A percentile compares a stretch with the other conserved stretches of the same genome.
Evolutionary conservation across 73 alveolate species (phyloP).

Genomic region (Paramecium caudatum): DNA sequence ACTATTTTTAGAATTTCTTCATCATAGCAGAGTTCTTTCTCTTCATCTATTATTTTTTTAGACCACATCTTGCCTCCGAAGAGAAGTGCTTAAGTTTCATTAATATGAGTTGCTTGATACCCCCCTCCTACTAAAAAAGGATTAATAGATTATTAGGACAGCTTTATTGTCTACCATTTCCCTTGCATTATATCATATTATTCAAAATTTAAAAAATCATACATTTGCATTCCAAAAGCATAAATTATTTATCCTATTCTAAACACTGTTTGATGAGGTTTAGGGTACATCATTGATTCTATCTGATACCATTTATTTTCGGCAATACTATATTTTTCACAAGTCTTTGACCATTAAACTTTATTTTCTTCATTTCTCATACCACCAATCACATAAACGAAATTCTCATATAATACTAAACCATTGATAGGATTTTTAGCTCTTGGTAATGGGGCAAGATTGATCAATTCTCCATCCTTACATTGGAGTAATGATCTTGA

Average conservation of each 20-base stretch:
- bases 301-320: slow-evolving; percentile 46
- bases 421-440: slow-evolving; percentile 39
- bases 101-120: background rate
- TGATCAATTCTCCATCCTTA: slow-evolving; percentile 18
- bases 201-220: slow-evolving; percentile 4
- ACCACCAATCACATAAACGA: slow-evolving; percentile 32
- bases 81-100: slow-evolving; percentile 20
- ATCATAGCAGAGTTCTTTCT: background rate
- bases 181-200: background rate
- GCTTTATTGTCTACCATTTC: background rate
- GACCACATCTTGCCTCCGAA: slow-evolving; percentile 44
- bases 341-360: background rate
- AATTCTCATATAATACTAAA: background rate
- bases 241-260: background rate
- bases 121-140: slow-evolving; percentile 40
- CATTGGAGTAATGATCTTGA: background rate
- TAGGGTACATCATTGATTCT: background rate
- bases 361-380: background rate
- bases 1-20: slow-evolving; percentile 16
- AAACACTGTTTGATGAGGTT: slow-evolving; percentile 23
- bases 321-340: background rate
- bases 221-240: slow-evolving; percentile 37
- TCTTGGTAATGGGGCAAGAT: background rate
- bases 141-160: background rate
- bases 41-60: slow-evolving; percentile 17